phyloP scores from a whole-genome alignment of 1,139 yeast species.

The Candida dubliniensis region DNA sequence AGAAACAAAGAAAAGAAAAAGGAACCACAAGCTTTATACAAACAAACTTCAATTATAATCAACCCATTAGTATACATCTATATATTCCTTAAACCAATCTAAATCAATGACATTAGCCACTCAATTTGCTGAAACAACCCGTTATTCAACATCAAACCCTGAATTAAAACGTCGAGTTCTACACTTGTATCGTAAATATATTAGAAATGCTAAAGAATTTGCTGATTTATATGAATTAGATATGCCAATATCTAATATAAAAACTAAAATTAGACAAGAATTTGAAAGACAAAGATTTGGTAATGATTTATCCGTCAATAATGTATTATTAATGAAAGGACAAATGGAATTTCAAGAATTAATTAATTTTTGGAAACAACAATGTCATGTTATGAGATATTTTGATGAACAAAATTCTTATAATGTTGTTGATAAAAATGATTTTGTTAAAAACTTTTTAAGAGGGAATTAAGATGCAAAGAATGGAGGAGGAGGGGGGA shows the following conservation, averaged over 20 bases:
- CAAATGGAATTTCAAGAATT: conserved; percentile 91
- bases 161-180: conserved; percentile 68
- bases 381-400: conserved; percentile 80
- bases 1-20: too few species aligned
- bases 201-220: conserved; percentile 63
- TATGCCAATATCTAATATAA: conserved; percentile 77
- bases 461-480: conserved; percentile 47
- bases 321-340: conserved; percentile 75
- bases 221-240: conserved; percentile 76
- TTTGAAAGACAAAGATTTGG: conserved; percentile 82
- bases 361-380: conserved; percentile 89
- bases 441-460: conserved; percentile 71
- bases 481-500: too few species aligned
- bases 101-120: conserved; percentile 63
- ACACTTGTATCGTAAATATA: conserved; percentile 70
- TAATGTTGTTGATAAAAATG: conserved; percentile 48
- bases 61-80: background rate
- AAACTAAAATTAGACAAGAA: conserved; percentile 86
- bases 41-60: background rate
- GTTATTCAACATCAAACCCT: conserved; percentile 58
- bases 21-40: too few species aligned
- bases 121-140: conserved; percentile 82
- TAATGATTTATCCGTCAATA: conserved; percentile 61
- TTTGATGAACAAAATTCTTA: conserved; percentile 66
- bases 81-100: background rate